These are phyloP conservation scores for Pseudognaphalium luteoalbum DNA, from an alignment of 129 eudicot genomes.

Conservation along the genomic window DNA sequence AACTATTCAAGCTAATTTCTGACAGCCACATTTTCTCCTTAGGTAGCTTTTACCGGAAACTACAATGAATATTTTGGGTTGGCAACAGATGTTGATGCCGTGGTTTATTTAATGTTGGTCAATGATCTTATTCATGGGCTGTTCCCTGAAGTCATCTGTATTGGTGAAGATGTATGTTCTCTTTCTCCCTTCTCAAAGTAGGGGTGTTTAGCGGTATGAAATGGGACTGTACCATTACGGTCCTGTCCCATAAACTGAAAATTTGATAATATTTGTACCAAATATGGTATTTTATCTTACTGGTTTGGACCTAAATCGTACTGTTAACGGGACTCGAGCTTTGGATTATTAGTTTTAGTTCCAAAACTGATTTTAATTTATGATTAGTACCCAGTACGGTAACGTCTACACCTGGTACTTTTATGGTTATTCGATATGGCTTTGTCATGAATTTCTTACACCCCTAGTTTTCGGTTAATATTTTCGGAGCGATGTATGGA, in stretches of 20 bases:
- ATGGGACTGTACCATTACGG: no score
- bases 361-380: background rate
- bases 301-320: background rate
- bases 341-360: background rate
- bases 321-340: background rate
- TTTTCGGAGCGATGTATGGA: no score
- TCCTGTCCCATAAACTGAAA: no score
- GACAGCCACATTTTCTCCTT: conserved; percentile 6
- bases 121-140: conserved; percentile 94
- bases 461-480: no score
- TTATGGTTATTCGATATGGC: background rate
- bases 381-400: background rate
- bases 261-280: background rate
- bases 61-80: conserved; percentile 88
- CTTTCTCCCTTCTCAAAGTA: background rate
- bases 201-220: no score
- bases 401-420: background rate
- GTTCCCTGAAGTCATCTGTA: conserved; percentile 73
- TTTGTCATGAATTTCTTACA: background rate
- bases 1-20: conserved; percentile 7
- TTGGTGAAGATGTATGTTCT: conserved; percentile 93
- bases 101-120: conserved; percentile 91
- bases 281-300: background rate
- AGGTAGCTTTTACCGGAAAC: conserved; percentile 95
- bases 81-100: conserved; percentile 95